Base-by-base conservation (phyloP, 176 grass and related monocot species). In the Eragrostis curvula region DNA sequence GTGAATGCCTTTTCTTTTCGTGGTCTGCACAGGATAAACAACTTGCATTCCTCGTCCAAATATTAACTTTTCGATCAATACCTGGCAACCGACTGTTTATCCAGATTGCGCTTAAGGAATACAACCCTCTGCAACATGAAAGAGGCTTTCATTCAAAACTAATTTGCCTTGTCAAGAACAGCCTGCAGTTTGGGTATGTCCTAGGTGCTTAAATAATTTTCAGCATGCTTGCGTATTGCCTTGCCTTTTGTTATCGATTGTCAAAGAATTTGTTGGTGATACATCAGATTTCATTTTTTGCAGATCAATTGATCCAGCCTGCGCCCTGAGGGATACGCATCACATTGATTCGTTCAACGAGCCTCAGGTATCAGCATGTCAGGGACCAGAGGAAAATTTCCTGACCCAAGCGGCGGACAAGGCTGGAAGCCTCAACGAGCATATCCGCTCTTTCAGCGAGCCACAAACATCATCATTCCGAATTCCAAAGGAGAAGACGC, bases 61-160 rank as follows among this genome's bases (percentile, higher is more conserved):
- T 40, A 28, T 25, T 16, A 59, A 18, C 10, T 47, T 17, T 29
- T 68, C 40, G 42, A 55, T 69, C 49, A 73, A 43, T 60, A 45
- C 18, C 15, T 66, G 13, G 29, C 24, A 73, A 68, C 71, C 66
- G 66, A 83, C n/a, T 48, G 14, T 82, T 66, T 72, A 43, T 78
- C 64, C 82, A 98, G 96, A 74, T 98, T 82, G 85, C 61, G 45
- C 50, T 95, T n/a, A 98, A 90, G 77, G 89, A 88, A 66, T 98
- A 95, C 73, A 93, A 98, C 68, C 96, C 96, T 85, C 87, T 98
- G 11, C 84, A 91, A 30, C 96, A 98, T 90, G 96, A 98, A 87
- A 90, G 96, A 91, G 92, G 92, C 62, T 90, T 95, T 67, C 96
- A 95, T 70, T 83, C 90, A n/a, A 91, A 91, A 77, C 76, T 98